Evolutionary conservation across 805 yeast species (phyloP), one percentile per base, ranked within the genome.

Genomic region (Zygoascus bituminiphila): DNA sequence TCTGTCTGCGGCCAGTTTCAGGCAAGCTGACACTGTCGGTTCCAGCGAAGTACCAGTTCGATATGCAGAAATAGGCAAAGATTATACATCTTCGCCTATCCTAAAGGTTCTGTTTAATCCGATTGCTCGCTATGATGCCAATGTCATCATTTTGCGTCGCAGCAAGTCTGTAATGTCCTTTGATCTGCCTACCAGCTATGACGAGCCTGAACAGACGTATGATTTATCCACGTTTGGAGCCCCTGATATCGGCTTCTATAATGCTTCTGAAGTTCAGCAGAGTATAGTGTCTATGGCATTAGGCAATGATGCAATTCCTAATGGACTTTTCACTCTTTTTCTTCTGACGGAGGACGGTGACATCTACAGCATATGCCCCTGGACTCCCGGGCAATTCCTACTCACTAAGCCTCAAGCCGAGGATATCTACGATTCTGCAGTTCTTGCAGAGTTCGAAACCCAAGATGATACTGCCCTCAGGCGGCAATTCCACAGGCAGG

Each of bases 341-440:
- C 58, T 81, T 7, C 56, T 79, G 46, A 73, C 74, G 8, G 59
- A 65, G 8, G 83, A 78, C 46, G 79, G 82, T 12, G 85, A 83
- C 53, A 51, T 84, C 1, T 81, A 73, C 56, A 67, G 75, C 1
- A 64, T 84, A 2, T 78, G 74, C 53, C 93, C 93, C n/a, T 81
- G 81, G 59, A 56, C 76, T 19, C 87, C 89, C 0, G 51, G 60
- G 1, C 61, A 67, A 22, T 55, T 78, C 23, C 61, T 70, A 0
- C 67, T 72, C n/a, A 45, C 71, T 1, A 52, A 60, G 31, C 50
- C 56, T 1, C 63, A 67, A 55, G 46, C 69, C 4, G 62, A 63
- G 48, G 57, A 54, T 2, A 45, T 66, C 1, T 55, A 70, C n/a
- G 67, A 69, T 51, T 59, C 63, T 45, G 65, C 69, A 2, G 64